Conservation (phyloP, 495 filamentous ascomycete species). For the Trichocladium uniseriatum region DNA sequence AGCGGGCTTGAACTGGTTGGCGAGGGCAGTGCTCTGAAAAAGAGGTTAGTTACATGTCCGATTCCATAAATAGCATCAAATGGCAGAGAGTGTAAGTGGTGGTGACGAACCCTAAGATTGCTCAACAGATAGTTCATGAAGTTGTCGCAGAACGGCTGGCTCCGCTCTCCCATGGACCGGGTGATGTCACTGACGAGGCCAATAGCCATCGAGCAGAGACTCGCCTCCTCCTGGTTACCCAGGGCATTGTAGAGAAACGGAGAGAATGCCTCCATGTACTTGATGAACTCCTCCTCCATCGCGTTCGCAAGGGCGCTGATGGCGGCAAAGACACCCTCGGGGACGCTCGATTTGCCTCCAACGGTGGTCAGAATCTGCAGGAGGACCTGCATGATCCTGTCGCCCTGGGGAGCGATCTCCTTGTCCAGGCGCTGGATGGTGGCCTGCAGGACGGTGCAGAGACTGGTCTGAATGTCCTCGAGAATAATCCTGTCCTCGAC, state of each 20-base stretch:
- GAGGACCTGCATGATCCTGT: constrained; percentile 84
- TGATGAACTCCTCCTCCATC: constrained; percentile 81
- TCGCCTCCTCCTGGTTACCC: constrained; percentile 87
- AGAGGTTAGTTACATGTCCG: constrained; percentile 12
- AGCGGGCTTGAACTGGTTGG: constrained; percentile 95
- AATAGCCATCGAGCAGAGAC: constrained; percentile 93
- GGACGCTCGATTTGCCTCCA: constrained; percentile 82
- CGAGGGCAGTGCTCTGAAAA: constrained; percentile 54
- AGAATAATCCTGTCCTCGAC: constrained; percentile 89
- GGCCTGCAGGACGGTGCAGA: constrained; percentile 79
- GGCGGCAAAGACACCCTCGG: constrained; percentile 83
- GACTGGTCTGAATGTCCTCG: constrained; percentile 95
- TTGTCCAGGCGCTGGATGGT: constrained; percentile 87
- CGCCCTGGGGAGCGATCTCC: constrained; percentile 82
- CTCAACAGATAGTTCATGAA: constrained; percentile 96
- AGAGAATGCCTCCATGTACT: constrained; percentile 92
- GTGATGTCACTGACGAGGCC: constrained; percentile 93
- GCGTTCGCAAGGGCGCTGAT: constrained; percentile 79
- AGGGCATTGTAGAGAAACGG: constrained; percentile 89
- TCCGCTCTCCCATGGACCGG: constrained; percentile 76
- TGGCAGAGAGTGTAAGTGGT: neutral
- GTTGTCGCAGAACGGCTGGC: constrained; percentile 86
- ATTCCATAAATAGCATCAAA: too few species aligned
- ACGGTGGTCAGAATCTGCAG: constrained; percentile 71
- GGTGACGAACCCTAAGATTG: constrained; percentile 66